Percentiles rank a stretch among this genome's conserved stretches.
phyloP scores from a whole-genome alignment of 2,329 filamentous ascomycete genomes.

The Arachnopeziza araneosa region DNA sequence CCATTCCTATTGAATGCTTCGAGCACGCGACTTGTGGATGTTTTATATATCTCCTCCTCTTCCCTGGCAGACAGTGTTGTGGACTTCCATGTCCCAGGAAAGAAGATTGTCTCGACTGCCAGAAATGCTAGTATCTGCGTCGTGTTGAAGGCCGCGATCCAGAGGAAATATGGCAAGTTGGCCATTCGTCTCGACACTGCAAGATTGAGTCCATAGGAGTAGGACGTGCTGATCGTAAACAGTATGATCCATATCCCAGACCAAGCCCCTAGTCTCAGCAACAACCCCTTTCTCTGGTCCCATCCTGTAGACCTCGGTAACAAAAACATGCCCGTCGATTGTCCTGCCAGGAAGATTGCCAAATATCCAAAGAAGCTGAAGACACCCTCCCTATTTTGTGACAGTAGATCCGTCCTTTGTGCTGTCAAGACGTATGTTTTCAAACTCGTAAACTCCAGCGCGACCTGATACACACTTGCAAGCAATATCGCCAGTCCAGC shows the following conservation, averaged over 20 bases:
- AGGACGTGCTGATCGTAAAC: slow-evolving; percentile 64
- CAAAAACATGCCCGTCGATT: slow-evolving; percentile 74
- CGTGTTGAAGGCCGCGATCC: slow-evolving; percentile 88
- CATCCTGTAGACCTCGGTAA: slow-evolving; percentile 53
- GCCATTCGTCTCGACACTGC: slow-evolving; percentile 82
- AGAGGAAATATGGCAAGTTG: slow-evolving; percentile 89
- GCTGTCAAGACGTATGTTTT: slow-evolving; percentile 80
- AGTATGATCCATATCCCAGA: slow-evolving; percentile 62
- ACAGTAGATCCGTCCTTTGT: slow-evolving; percentile 71
- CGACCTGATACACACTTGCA: slow-evolving; percentile 64
- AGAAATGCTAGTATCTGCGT: slow-evolving; percentile 77
- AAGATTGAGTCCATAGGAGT: slow-evolving; percentile 64
- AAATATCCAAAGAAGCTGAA: slow-evolving; percentile 93
- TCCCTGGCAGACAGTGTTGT: slow-evolving; percentile 44
- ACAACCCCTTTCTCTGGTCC: slow-evolving; percentile 49
- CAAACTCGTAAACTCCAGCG: slow-evolving; percentile 70
- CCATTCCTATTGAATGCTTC: slow-evolving; percentile 85
- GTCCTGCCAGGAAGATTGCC: slow-evolving; percentile 87
- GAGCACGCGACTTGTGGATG: slow-evolving; percentile 76
- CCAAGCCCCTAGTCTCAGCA: slow-evolving; percentile 60
- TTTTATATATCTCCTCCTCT: slow-evolving; percentile 58
- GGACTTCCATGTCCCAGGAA: slow-evolving; percentile 60
- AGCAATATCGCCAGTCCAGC: slow-evolving; percentile 68
- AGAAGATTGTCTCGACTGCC: slow-evolving; percentile 70
- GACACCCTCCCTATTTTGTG: slow-evolving; percentile 91